Percentiles rank a stretch among this genome's conserved stretches.
Conservation (phyloP, 306 rosid species). For the Acacia acuminata region DNA sequence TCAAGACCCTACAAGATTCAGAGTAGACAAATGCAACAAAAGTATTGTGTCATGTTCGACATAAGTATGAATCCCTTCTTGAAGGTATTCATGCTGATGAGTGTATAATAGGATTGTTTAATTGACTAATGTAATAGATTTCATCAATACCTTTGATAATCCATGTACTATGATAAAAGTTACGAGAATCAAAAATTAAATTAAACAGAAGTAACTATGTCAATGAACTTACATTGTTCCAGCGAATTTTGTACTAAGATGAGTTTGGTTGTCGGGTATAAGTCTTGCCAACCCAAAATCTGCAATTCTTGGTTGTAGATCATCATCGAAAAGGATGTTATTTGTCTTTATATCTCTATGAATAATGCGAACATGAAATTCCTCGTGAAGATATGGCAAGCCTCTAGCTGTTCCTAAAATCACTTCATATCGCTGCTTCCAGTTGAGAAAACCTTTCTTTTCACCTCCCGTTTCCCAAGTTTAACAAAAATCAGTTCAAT, state of each 20-base stretch:
- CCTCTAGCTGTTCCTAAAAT: neutral
- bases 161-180: too few species aligned
- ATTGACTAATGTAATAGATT: too few species aligned
- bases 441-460: slow-evolving; percentile 27
- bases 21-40: neutral
- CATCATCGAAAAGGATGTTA: neutral
- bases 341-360: neutral
- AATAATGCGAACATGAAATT: neutral
- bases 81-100: neutral
- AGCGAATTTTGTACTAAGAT: slow-evolving; percentile 26
- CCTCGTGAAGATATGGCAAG: neutral
- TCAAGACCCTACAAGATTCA: neutral
- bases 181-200: too few species aligned
- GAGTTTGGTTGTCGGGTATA: neutral
- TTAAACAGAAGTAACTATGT: neutral
- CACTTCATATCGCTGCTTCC: neutral
- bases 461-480: slow-evolving; percentile 12
- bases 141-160: too few species aligned
- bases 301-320: neutral
- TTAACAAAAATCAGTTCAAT: neutral
- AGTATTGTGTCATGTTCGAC: neutral
- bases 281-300: neutral
- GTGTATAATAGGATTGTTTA: neutral
- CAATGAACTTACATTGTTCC: slow-evolving; percentile 44
- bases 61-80: neutral